Base-by-base conservation (phyloP, 2,329 filamentous ascomycete genomes). In the Zasmidium angulare region DNA sequence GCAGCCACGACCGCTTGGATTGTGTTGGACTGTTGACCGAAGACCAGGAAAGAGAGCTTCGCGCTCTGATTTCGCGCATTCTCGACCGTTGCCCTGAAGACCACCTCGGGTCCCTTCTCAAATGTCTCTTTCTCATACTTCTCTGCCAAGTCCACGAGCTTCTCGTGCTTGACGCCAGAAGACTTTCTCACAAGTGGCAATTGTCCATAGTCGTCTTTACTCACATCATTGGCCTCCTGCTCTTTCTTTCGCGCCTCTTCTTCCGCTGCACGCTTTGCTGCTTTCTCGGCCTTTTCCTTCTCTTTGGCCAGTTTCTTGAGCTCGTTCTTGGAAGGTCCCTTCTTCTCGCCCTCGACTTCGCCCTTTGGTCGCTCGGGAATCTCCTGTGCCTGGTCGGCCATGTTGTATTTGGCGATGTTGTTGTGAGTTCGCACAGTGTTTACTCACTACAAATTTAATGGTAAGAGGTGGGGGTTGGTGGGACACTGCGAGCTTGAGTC, bases 231-330 rank as follows among this genome's bases (percentile, higher is more conserved):
- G 31, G 85, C 83, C 31, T 86, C 87, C 63, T 87, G 86, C 60
- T 86, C 84, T 47, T 85, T 85, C 62, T 89, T 89, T 72, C 90
- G 76, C 40, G 77, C 78, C 51, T 78, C 89, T 71, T 89, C 87
- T 67, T 91, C 89, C n/a, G 87, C 89, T 53, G 56, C 85, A 82
- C 76, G 86, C 78, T 74, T 84, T 74, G 70, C 82, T 48, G 89
- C 89, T 77, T 96, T 76, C 61, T 96, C 73, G 86, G 72, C 73
- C 69, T 96, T 93, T 75, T 93, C 93, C 79, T 92, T 92, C 24
- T 93, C 90, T 79, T 96, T 96, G 69, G 89, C 89, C 49, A 89
- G 87, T 81, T 96, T 96, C 81, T 96, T 96, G 65, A 89, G 79
- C 17, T 87, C 91, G 77, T 88, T 93, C 79, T 96, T 93, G 62